Conservation (phyloP, 169 alveolate genomes). For the Cryptosporidium muris region DNA sequence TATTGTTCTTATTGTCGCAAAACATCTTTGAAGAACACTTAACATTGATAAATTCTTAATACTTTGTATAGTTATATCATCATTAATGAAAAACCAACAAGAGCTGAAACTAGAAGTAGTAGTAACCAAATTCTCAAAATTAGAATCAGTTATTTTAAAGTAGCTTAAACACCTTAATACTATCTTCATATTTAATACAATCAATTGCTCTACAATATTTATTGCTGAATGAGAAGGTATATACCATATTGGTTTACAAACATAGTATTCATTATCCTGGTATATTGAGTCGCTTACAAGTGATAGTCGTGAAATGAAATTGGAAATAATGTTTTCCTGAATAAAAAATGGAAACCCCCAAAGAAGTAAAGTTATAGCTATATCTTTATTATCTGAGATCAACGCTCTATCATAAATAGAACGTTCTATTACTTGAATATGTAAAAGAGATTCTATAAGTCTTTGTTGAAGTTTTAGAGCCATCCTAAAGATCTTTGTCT, state of each 20-base stretch:
- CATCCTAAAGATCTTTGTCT: constrained; percentile 18
- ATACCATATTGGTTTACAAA: constrained; percentile 26
- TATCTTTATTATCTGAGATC: background rate
- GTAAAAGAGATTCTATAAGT: constrained; percentile 33
- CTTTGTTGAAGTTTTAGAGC: constrained; percentile 55
- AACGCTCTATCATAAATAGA: background rate
- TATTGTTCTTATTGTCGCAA: too few species aligned
- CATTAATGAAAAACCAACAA: too few species aligned
- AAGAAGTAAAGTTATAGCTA: background rate
- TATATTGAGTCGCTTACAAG: too few species aligned
- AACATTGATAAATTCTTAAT: too few species aligned
- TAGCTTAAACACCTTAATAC: constrained; percentile 1
- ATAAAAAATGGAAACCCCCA: constrained; percentile 61
- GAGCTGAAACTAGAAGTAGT: too few species aligned
- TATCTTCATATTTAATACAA: constrained; percentile 2
- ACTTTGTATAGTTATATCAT: too few species aligned
- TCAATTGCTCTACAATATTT: constrained; percentile 3
- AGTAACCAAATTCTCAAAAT: too few species aligned
- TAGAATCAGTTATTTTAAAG: too few species aligned
- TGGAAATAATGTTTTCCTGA: constrained; percentile 7
- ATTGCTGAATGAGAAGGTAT: constrained; percentile 10
- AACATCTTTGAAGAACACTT: too few species aligned
- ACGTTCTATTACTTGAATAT: constrained; percentile 21
- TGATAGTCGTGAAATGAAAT: background rate
- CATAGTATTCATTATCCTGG: background rate